phyloP scores from a whole-genome alignment of 768 basidiomycete species.

The Kockovaella imperatae region DNA sequence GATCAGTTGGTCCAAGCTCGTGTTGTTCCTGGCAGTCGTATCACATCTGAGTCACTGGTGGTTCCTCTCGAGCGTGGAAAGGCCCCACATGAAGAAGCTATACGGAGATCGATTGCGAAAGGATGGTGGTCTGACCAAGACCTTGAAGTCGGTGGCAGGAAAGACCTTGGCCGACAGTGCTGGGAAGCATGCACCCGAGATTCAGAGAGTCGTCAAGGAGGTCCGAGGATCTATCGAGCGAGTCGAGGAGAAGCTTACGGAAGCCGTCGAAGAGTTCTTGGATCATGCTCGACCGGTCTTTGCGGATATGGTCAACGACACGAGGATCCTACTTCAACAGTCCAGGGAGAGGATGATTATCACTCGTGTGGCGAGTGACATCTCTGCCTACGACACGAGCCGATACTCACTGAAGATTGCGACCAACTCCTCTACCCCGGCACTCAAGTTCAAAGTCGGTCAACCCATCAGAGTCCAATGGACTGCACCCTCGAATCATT shows the following conservation, averaged over 20 bases:
- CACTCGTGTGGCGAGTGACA: conserved; percentile 73
- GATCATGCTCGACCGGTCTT: conserved; percentile 81
- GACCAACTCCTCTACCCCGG: conserved; percentile 39
- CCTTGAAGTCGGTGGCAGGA: conserved; percentile 87
- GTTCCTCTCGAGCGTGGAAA: conserved; percentile 87
- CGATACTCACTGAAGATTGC: conserved; percentile 67
- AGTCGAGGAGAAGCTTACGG: conserved; percentile 87
- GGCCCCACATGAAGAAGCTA: conserved; percentile 96
- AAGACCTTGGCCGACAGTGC: conserved; percentile 64
- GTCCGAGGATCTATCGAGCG: conserved; percentile 92
- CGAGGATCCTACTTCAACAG: conserved; percentile 81
- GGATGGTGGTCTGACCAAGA: conserved; percentile 95
- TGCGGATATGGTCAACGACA: conserved; percentile 84
- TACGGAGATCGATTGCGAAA: conserved; percentile 90
- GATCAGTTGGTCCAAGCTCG: conserved; percentile 87
- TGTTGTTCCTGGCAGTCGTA: conserved; percentile 72
- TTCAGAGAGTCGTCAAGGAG: conserved; percentile 75
- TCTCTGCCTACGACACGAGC: conserved; percentile 68
- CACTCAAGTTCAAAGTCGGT: conserved; percentile 72
- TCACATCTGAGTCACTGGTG: conserved; percentile 87
- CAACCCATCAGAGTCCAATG: conserved; percentile 80
- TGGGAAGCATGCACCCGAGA: conserved; percentile 71
- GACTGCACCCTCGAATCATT: conserved; percentile 79
- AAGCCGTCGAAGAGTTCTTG: conserved; percentile 87
- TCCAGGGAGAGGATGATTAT: conserved; percentile 85